These are phyloP conservation scores for Diaporthe helianthi DNA, from an alignment of 2,329 filamentous ascomycete genomes.

Conservation along the genomic window DNA sequence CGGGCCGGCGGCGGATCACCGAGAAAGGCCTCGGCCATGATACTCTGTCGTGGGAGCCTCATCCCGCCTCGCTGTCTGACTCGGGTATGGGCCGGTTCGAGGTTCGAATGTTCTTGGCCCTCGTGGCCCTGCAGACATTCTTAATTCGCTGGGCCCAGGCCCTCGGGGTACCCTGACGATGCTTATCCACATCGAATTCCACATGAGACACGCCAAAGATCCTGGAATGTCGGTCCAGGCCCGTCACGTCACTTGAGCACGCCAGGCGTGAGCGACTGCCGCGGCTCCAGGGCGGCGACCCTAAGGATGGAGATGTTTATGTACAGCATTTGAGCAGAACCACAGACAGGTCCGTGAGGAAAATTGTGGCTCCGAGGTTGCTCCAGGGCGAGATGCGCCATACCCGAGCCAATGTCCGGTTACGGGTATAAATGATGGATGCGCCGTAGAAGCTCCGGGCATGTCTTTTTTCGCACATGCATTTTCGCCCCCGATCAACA, in stretches of 20 bases:
- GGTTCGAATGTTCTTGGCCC: too few relatives aligned
- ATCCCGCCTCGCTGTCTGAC: not conserved
- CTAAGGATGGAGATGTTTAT: too few relatives aligned
- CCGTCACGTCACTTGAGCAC: too few relatives aligned
- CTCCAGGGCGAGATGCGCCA: not conserved
- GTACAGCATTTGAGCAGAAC: not conserved
- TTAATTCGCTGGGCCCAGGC: not conserved
- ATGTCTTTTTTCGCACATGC: too few relatives aligned
- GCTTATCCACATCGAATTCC: constrained; percentile 19
- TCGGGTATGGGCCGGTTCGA: too few relatives aligned
- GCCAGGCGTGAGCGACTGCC: not conserved
- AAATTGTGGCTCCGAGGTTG: too few relatives aligned
- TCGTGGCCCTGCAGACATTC: not conserved
- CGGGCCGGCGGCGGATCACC: constrained; percentile 19
- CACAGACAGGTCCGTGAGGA: too few relatives aligned
- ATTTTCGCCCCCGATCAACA: too few relatives aligned
- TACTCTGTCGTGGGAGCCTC: not conserved
- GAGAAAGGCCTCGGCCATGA: not conserved
- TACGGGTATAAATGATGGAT: not conserved
- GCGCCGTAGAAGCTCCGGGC: not conserved
- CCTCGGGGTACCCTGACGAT: not conserved
- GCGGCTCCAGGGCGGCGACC: too few relatives aligned
- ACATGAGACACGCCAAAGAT: constrained; percentile 10
- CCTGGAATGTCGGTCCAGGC: constrained; percentile 8
- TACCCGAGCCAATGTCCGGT: not conserved